A percentile compares a stretch with the other conserved stretches of the same genome.
These are phyloP conservation scores for Trametes cingulata DNA, from an alignment of 768 basidiomycete genomes.

Conservation along the genomic window DNA sequence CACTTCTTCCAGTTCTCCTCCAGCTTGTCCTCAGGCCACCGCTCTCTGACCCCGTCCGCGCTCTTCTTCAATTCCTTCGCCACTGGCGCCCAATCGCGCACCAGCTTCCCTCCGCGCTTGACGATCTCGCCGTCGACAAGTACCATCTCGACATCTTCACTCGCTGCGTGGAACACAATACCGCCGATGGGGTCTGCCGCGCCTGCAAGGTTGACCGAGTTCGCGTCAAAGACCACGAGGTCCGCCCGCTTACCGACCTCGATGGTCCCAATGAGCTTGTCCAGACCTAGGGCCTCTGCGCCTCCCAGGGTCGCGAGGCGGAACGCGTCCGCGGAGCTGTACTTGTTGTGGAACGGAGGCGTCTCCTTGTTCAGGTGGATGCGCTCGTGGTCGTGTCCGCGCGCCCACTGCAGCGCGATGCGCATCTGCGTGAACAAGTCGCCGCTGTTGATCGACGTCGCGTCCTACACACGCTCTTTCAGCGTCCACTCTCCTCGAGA, in stretches of 20 bases:
- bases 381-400: conserved; percentile 27
- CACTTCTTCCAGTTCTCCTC: conserved; percentile 28
- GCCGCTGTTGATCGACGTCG: conserved; percentile 30
- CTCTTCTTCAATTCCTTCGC: conserved; percentile 27
- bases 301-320: conserved; percentile 34
- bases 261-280: conserved; percentile 29
- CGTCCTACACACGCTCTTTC: conserved; percentile 18
- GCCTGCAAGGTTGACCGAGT: conserved; percentile 32
- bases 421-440: conserved; percentile 36
- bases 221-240: conserved; percentile 31
- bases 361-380: conserved; percentile 17
- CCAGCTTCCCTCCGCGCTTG: conserved; percentile 30
- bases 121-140: conserved; percentile 34
- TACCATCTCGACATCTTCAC: conserved; percentile 34
- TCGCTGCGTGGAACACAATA: conserved; percentile 32
- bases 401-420: conserved; percentile 30
- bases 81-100: conserved; percentile 28
- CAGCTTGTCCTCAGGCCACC: conserved; percentile 25
- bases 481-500: background rate
- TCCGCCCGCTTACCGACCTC: conserved; percentile 36
- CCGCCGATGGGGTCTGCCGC: conserved; percentile 30
- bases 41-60: conserved; percentile 23
- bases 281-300: conserved; percentile 31
- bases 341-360: conserved; percentile 26
- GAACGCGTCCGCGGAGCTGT: conserved; percentile 28